Evolutionary conservation across 768 basidiomycete genomes (phyloP).

Genomic region (Cystobasidium onofrii): DNA sequence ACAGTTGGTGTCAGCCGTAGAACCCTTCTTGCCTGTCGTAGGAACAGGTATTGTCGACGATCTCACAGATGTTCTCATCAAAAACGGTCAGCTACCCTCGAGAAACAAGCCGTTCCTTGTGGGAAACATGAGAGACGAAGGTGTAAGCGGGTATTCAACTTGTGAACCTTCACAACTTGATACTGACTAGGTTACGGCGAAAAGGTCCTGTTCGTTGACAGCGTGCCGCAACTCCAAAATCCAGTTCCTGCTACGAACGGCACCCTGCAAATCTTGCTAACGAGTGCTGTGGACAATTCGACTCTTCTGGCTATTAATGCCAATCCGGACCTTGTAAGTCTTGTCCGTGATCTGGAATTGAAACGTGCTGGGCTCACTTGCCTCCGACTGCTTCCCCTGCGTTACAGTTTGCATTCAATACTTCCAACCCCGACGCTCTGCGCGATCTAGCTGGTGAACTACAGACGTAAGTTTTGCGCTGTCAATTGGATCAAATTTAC

Average conservation of each 20-base stretch:
- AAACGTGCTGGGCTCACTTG: too few species aligned
- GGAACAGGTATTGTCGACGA: conserved; percentile 32
- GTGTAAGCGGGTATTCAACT: neutral
- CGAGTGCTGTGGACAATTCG: conserved; percentile 1
- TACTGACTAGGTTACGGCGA: neutral
- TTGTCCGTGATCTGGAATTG: neutral
- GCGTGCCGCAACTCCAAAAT: neutral
- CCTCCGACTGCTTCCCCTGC: too few species aligned
- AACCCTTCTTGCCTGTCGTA: conserved; percentile 30
- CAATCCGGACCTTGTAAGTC: conserved; percentile 20
- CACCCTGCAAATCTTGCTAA: neutral
- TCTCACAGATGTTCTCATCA: conserved; percentile 18
- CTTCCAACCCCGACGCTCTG: conserved; percentile 21
- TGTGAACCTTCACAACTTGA: neutral
- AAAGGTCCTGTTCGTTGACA: conserved; percentile 29
- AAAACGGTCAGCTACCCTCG: conserved; percentile 8
- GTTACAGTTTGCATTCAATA: conserved; percentile 29
- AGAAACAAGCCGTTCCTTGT: conserved; percentile 20
- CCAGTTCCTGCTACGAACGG: conserved; percentile 16
- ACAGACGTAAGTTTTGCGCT: conserved; percentile 4
- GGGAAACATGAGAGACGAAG: conserved; percentile 31
- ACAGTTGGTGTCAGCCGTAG: neutral
- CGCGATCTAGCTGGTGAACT: neutral
- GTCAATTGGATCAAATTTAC: neutral
- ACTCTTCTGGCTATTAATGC: neutral